A percentile compares a stretch with the other conserved stretches of the same genome.
Conservation (phyloP, 1,284 basidiomycete species). For the Neolentinus lepideus region DNA sequence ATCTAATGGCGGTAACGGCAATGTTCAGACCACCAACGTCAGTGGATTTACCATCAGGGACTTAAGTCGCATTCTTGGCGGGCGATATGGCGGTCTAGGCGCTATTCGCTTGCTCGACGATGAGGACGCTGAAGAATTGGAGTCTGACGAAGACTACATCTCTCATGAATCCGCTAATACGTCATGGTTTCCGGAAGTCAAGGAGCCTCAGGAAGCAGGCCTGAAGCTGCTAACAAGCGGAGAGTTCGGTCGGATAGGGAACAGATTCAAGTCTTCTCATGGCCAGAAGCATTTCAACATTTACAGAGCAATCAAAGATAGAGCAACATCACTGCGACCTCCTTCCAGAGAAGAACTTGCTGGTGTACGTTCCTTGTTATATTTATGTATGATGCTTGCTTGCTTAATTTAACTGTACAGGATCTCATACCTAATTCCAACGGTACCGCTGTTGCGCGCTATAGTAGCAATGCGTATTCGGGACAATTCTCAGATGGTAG, state of each 20-base stretch:
- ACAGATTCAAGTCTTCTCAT: conserved; percentile 33
- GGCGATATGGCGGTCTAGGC: conserved; percentile 1
- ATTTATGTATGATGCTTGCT: background rate
- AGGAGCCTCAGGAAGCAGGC: conserved; percentile 66
- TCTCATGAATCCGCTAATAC: conserved; percentile 3
- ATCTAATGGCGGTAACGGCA: background rate
- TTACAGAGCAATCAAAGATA: conserved; percentile 13
- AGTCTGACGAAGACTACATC: conserved; percentile 11
- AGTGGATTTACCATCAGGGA: background rate
- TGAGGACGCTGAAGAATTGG: conserved; percentile 18
- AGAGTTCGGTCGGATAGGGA: conserved; percentile 74
- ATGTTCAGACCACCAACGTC: background rate
- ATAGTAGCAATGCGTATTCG: conserved; percentile 81
- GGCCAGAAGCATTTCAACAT: conserved; percentile 3
- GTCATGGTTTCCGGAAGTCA: conserved; percentile 43
- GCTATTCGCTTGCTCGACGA: conserved; percentile 1
- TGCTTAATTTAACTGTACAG: conserved; percentile 26
- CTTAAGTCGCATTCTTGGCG: background rate
- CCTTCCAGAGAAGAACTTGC: conserved; percentile 45
- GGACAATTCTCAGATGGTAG: conserved; percentile 84
- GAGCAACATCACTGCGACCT: conserved; percentile 29
- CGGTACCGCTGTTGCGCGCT: conserved; percentile 83
- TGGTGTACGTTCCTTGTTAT: conserved; percentile 30
- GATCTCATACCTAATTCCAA: conserved; percentile 78
- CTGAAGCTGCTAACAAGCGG: conserved; percentile 69